Base-by-base conservation (phyloP, 257 asterid species). In the Plantago elongata region DNA sequence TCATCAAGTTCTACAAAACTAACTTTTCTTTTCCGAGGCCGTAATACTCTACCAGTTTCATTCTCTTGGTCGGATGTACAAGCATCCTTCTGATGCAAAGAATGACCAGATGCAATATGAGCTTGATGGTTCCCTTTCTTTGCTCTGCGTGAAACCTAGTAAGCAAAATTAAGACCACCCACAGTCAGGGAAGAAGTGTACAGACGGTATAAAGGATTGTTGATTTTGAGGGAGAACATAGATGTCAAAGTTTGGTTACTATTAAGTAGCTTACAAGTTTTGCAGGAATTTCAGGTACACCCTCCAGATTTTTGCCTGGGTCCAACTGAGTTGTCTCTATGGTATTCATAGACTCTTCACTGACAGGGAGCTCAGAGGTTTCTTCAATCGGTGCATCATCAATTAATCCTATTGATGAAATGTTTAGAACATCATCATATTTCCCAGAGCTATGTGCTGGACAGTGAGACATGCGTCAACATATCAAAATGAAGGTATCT, bases 131-230 rank as follows among this genome's bases (percentile, higher is more conserved):
- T 78, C 69, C 75, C 71, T 12, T 69, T 54, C 72, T 78, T 79
- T 52, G 95, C 77, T 73, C 84, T 78, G n/a, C 78, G 83, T 55
- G 89, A 74, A 72, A 73, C 81, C 95, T 85, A 66, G 13, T 15
- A 60, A 45, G 48, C 62, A 67, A 51, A 55, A 48, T 44, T 1
- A 68, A 13, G 52, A 49, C 22, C 51, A 49, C 22, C 51, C 49
- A 62, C 48, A 43, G 57, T 55, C 48, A 46, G 40, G 8, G 40
- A 7, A 7, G 8, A 34, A 55, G 22, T 18, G 34, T 29, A 63
- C 8, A 58, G 40, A 27, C 62, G 40, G 49, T 29, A 45, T 44
- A 61, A 13, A 56, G 13, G 45, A 34, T 34, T 6, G 8, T 4
- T 22, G 7, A 34, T 34, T 34, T 5, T 34, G 40, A 34, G 40